A percentile compares a stretch with the other conserved stretches of the same genome.
Evolutionary conservation across 371 early-diverging fungal genomes (phyloP).

Genomic region (Mucor mucedo): DNA sequence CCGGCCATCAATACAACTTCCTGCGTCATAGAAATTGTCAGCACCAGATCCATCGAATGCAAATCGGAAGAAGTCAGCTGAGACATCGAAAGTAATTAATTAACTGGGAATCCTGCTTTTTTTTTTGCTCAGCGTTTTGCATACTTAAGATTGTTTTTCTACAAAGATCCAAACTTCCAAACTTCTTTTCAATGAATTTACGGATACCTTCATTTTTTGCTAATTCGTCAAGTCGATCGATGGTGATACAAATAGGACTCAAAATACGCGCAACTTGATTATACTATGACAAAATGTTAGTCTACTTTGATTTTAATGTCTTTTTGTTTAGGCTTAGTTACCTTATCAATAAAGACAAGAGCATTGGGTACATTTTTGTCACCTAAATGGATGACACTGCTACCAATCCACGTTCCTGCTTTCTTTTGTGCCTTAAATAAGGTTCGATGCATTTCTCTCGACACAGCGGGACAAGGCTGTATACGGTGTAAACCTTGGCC

Average conservation of each 20-base stretch:
- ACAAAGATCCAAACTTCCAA: constrained; percentile 66
- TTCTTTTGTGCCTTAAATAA: constrained; percentile 86
- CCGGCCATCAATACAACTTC: constrained; percentile 96
- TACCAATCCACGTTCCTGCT: constrained; percentile 93
- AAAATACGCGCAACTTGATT: constrained; percentile 95
- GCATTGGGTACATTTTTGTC: constrained; percentile 94
- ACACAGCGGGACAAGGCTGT: constrained; percentile 82
- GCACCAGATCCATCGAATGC: constrained; percentile 97
- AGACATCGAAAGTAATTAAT: neutral
- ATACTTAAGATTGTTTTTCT: constrained; percentile 72
- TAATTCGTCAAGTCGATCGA: constrained; percentile 75
- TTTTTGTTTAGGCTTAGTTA: constrained; percentile 12
- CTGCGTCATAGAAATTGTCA: constrained; percentile 94
- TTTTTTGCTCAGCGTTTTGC: neutral
- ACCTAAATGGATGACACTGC: constrained; percentile 94
- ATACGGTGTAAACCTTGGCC: constrained; percentile 95
- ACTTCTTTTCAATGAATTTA: constrained; percentile 70
- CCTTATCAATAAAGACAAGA: constrained; percentile 95
- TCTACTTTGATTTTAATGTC: neutral
- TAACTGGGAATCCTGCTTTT: neutral
- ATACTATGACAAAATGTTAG: constrained; percentile 61
- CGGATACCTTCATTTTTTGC: constrained; percentile 59
- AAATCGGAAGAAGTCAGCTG: constrained; percentile 90
- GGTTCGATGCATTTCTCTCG: constrained; percentile 87
- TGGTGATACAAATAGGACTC: constrained; percentile 80